Conservation (phyloP, 345 rosid species). For the Melastoma malabathricum region DNA sequence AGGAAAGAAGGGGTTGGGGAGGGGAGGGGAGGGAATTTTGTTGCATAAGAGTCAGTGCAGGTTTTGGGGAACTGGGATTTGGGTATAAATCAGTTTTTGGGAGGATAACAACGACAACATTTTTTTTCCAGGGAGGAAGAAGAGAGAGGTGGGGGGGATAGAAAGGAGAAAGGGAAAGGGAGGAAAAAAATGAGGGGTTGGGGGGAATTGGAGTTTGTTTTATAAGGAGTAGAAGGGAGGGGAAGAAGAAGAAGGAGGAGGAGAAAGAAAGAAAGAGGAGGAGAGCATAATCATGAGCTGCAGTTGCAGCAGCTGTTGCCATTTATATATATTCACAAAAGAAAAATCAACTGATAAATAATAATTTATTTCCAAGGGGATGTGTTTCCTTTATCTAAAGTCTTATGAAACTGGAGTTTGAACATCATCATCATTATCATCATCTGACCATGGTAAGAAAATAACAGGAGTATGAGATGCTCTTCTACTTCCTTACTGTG, state of each 20-base stretch:
- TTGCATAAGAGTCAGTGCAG: slow-evolving; percentile 25
- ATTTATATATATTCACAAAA: background rate
- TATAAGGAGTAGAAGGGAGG: no score
- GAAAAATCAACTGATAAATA: slow-evolving; percentile 10
- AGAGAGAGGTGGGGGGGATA: slow-evolving; percentile 1
- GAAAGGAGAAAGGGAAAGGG: slow-evolving; percentile 4
- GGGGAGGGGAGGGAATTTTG: slow-evolving; percentile 24
- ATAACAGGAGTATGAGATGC: no score
- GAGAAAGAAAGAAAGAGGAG: background rate
- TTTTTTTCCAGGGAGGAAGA: background rate
- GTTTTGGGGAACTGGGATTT: slow-evolving; percentile 8
- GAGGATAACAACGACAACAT: no score
- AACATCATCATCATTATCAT: no score
- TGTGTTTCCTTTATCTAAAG: no score
- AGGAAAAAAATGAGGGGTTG: slow-evolving; percentile 13
- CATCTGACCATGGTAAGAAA: no score
- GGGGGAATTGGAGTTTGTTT: slow-evolving; percentile 29
- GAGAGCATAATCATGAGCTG: slow-evolving; percentile 24
- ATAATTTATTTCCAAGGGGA: no score
- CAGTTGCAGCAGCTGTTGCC: background rate
- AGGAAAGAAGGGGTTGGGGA: slow-evolving; percentile 9
- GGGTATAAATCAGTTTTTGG: slow-evolving; percentile 5
- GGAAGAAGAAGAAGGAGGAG: slow-evolving; percentile 15
- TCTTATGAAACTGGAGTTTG: no score
- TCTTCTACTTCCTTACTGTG: no score